Base-by-base conservation (phyloP, 1,284 basidiomycete genomes). In the Rhodotorula sp. region DNA sequence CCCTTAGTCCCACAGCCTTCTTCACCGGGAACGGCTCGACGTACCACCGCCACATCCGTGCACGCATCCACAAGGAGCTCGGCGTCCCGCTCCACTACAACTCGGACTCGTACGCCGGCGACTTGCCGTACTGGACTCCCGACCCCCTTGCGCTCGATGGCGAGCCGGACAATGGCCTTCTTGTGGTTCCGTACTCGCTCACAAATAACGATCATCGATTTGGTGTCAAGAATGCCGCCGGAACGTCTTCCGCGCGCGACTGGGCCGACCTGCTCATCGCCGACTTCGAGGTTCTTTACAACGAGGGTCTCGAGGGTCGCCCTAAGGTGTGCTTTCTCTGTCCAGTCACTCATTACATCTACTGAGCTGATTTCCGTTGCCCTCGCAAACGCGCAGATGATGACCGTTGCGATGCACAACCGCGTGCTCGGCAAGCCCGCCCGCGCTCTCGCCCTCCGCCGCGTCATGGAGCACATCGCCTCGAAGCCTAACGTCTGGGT, bases 351-450 rank as follows among this genome's bases (percentile, higher is more conserved):
- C n/a, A n/a, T n/a, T n/a, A n/a, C n/a, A n/a, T n/a, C n/a, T n/a
- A n/a, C n/a, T n/a, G n/a, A n/a, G n/a, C n/a, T n/a, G n/a, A n/a
- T n/a, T n/a, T n/a, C n/a, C n/a, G n/a, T n/a, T n/a, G n/a, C n/a
- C n/a, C n/a, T n/a, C 34, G 34, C 34, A 34, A 34, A 34, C 34
- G 34, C 34, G 34, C 34, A 34, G 34, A 34, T 34, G 77, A 81
- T 82, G 81, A 80, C 79, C 27, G 73, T 83, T 49, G 82, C 81
- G 7, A 73, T 83, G 66, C 82, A 83, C 73, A 81, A 80, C 66
- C 74, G 82, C 17, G 76, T 83, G n/a, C 74, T 82, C 7, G 80
- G 82, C 49, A 79, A 82, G 52, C 81, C 82, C 1, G 82, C 80
- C 0, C 73, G 81, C 1, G 78, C 81, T 46, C 74, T 77, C 53